Percentiles rank a stretch among this genome's conserved stretches.
Evolutionary conservation across 352 stramenopile species (phyloP).

Genomic region (Blastocystis sp.): DNA sequence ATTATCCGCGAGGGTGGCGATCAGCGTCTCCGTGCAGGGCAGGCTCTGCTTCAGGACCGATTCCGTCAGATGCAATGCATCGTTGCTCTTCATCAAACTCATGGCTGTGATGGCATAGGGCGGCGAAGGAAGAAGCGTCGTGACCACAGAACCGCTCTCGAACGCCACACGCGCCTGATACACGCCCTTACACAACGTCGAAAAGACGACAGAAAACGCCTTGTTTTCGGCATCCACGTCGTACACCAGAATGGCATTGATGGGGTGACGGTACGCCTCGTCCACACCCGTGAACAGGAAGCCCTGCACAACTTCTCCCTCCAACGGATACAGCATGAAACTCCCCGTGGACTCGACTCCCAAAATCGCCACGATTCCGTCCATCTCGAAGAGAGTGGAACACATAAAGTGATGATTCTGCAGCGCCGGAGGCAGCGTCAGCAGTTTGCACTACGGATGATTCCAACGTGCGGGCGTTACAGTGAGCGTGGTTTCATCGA

Average conservation of each 20-base stretch:
- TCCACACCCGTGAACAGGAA: not conserved
- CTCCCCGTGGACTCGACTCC: not conserved
- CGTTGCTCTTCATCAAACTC: not conserved
- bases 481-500: not conserved
- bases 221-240: not conserved
- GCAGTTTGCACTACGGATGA: not conserved
- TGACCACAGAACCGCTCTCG: not conserved
- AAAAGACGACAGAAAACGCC: not conserved
- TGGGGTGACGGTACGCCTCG: not conserved
- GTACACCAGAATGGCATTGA: not conserved
- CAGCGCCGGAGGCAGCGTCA: not conserved
- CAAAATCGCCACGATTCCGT: not conserved
- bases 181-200: not conserved
- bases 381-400: not conserved
- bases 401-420: too few species aligned
- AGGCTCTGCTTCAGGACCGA: not conserved
- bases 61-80: not conserved
- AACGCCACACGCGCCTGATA: not conserved
- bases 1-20: not conserved
- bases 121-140: not conserved
- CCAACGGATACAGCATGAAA: not conserved
- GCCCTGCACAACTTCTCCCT: constrained; percentile 4
- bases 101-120: not conserved
- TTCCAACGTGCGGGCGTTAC: not conserved
- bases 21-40: not conserved